phyloP scores from a whole-genome alignment of 495 filamentous ascomycete species.

The Aspergillus nidulans region DNA sequence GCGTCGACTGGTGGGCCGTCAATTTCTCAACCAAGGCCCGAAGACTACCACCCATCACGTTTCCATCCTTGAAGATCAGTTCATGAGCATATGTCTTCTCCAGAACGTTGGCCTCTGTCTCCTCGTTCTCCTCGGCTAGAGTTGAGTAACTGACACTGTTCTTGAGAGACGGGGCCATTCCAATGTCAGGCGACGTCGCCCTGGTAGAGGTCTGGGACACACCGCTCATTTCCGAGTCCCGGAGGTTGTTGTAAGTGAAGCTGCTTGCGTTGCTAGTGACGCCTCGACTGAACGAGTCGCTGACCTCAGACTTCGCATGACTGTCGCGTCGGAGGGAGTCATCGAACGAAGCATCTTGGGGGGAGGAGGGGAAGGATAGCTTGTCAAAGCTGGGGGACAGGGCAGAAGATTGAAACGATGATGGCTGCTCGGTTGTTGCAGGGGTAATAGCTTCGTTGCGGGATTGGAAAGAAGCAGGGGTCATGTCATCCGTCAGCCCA shows the following conservation, averaged over 20 bases:
- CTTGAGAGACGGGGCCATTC: slow-evolving; percentile 48
- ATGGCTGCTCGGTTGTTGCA: slow-evolving; percentile 15
- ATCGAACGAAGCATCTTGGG: slow-evolving; percentile 1
- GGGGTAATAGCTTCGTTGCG: slow-evolving; percentile 18
- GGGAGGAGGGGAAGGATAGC: slow-evolving; percentile 29
- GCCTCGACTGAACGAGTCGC: slow-evolving; percentile 38
- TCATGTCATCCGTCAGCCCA: slow-evolving; percentile 38
- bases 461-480: slow-evolving; percentile 41
- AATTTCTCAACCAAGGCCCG: slow-evolving; percentile 89
- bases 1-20: slow-evolving; percentile 88
- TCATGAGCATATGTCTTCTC: slow-evolving; percentile 88
- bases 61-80: slow-evolving; percentile 89
- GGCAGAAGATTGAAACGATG: slow-evolving; percentile 26
- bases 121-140: slow-evolving; percentile 68
- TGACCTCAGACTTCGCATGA: slow-evolving; percentile 33
- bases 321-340: slow-evolving; percentile 24
- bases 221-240: slow-evolving; percentile 77
- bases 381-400: slow-evolving; percentile 38
- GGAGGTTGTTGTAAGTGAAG: slow-evolving; percentile 68
- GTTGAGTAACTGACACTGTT: slow-evolving; percentile 54
- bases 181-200: slow-evolving; percentile 80
- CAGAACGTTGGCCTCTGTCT: slow-evolving; percentile 72
- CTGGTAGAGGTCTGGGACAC: slow-evolving; percentile 80
- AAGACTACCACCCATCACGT: slow-evolving; percentile 89
- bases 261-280: slow-evolving; percentile 56